Conservation (phyloP, 108 stramenopile genomes). For the Skeletonema tropicum region DNA sequence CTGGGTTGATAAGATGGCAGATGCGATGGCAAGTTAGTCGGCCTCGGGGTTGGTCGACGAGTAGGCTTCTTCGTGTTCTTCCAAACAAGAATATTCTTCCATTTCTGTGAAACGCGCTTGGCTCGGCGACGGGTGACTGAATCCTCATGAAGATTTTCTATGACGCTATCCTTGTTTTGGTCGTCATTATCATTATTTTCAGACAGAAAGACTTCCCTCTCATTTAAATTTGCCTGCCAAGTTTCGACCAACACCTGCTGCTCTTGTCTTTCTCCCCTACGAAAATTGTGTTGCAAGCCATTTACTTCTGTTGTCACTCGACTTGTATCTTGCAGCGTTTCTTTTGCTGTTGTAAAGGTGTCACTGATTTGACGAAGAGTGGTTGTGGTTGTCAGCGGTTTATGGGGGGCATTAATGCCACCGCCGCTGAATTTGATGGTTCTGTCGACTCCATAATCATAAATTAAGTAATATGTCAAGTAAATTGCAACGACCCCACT, state of each 20-base stretch:
- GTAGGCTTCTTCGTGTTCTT: no score
- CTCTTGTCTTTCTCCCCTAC: conserved; percentile 27
- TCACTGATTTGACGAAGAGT: not conserved
- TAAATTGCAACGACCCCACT: not conserved
- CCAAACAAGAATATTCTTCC: no score
- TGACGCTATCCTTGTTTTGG: not conserved
- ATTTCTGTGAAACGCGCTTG: no score
- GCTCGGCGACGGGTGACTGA: not conserved
- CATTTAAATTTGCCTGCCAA: conserved; percentile 42
- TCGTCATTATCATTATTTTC: conserved; percentile 2
- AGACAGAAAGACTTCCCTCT: conserved; percentile 5
- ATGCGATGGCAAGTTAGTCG: no score
- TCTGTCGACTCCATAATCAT: not conserved
- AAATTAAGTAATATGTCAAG: not conserved
- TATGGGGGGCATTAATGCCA: not conserved
- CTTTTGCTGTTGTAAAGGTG: conserved; percentile 8
- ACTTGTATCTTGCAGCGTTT: conserved; percentile 16
- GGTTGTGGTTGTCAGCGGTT: not conserved
- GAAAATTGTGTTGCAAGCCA: conserved; percentile 24
- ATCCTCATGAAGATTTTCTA: not conserved
- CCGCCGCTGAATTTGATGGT: not conserved
- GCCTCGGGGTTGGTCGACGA: no score
- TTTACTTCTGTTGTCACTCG: conserved; percentile 25
- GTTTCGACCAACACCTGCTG: conserved; percentile 24
- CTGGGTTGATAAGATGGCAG: no score